Conservation (phyloP, 2,329 filamentous ascomycete genomes). For the Daldinia eschscholtzii region DNA sequence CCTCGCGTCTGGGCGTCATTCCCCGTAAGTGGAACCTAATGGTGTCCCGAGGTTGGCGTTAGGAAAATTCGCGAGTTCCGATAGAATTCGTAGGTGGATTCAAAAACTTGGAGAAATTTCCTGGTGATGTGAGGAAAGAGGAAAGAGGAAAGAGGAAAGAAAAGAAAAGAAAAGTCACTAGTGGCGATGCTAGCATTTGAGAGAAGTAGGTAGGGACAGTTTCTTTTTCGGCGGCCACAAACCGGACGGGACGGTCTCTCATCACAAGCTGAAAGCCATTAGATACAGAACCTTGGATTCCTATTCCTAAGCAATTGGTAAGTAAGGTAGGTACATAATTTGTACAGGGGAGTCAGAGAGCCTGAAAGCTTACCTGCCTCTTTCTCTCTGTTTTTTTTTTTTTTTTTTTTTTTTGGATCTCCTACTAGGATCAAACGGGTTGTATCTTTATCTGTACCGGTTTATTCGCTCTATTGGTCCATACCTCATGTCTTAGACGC, state of each 20-base stretch:
- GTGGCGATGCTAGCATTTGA: conserved; percentile 1
- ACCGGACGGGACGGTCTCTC: conserved; percentile 9
- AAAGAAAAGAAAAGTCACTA: conserved; percentile 1
- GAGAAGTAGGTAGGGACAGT: background rate
- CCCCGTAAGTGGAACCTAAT: background rate
- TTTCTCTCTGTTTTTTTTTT: background rate
- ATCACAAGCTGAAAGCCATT: conserved; percentile 12
- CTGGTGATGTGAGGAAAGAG: background rate
- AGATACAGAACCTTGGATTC: conserved; percentile 1
- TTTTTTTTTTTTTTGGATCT: background rate
- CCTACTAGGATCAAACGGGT: conserved; percentile 6
- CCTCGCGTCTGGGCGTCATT: background rate
- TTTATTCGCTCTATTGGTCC: background rate
- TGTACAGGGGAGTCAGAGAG: background rate
- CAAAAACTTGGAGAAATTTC: background rate
- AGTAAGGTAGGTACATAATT: conserved; percentile 15
- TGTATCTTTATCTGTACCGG: background rate
- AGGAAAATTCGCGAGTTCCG: background rate
- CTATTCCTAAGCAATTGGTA: conserved; percentile 18
- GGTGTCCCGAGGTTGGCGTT: background rate
- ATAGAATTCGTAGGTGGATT: background rate
- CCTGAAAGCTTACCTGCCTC: background rate
- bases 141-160: background rate
- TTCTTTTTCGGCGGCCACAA: conserved; percentile 4
- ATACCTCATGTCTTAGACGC: background rate